These are phyloP conservation scores for Claviceps sp. DNA, from an alignment of 2,329 filamentous ascomycete species.

Conservation along the genomic window DNA sequence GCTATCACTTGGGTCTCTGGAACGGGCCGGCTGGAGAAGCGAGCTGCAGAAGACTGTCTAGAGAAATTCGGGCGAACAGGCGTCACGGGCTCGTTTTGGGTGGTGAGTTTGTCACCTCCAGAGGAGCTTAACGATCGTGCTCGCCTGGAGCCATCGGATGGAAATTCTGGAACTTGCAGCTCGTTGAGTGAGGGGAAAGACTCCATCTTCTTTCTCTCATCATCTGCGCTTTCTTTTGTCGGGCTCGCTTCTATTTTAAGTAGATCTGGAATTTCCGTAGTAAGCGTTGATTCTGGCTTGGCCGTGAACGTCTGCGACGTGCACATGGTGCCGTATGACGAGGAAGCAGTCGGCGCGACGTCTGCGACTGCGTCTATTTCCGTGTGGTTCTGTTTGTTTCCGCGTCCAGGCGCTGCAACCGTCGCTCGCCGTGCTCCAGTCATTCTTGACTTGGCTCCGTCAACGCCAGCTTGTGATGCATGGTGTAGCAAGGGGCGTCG, in stretches of 20 bases:
- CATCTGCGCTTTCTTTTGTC: neutral
- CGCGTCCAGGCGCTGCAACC: constrained; percentile 9
- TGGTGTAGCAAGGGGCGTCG: constrained; percentile 12
- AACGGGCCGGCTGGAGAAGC: constrained; percentile 61
- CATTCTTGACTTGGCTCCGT: neutral
- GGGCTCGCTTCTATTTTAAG: constrained; percentile 1
- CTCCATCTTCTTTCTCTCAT: constrained; percentile 4
- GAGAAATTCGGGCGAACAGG: constrained; percentile 33
- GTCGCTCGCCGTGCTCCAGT: constrained; percentile 5
- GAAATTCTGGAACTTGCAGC: constrained; percentile 5
- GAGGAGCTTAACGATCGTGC: constrained; percentile 15
- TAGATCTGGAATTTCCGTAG: constrained; percentile 6
- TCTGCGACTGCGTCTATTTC: constrained; percentile 1
- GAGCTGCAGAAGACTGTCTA: constrained; percentile 38
- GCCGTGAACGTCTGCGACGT: constrained; percentile 11
- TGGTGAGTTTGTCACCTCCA: constrained; percentile 5
- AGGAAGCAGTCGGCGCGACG: constrained; percentile 7
- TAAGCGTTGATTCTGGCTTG: constrained; percentile 1
- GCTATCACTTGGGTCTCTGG: constrained; percentile 54
- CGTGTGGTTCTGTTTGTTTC: constrained; percentile 3
- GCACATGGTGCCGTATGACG: constrained; percentile 22
- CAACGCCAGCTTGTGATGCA: neutral
- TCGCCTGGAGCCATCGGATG: constrained; percentile 6
- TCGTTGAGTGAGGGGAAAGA: constrained; percentile 13
- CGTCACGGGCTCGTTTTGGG: constrained; percentile 12